phyloP scores from a whole-genome alignment of 305 asterid species.

The Vinca major region DNA sequence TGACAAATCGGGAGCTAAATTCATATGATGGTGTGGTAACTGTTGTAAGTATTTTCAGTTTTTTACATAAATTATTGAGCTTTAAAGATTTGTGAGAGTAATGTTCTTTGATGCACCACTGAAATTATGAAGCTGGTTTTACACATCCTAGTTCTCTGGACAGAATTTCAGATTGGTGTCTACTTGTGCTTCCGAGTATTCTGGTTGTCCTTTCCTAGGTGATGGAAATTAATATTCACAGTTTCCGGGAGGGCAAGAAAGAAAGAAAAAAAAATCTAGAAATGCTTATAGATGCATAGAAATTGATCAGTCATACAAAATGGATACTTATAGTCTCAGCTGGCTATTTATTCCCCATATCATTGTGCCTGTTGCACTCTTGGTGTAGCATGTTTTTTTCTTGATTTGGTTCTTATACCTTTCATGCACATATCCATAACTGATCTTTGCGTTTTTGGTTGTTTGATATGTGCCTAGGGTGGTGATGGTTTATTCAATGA shows the following conservation, averaged over 20 bases:
- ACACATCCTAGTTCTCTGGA: background rate
- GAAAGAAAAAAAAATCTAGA: background rate
- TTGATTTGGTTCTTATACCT: background rate
- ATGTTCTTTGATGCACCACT: background rate
- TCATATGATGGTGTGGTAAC: slow-evolving; percentile 79
- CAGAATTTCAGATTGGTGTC: background rate
- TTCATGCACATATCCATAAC: background rate
- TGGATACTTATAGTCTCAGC: background rate
- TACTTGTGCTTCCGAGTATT: background rate
- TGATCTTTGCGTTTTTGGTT: slow-evolving; percentile 12
- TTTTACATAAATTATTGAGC: slow-evolving; percentile 10
- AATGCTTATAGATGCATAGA: background rate
- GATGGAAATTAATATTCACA: background rate
- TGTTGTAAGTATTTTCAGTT: slow-evolving; percentile 57
- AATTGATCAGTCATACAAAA: background rate
- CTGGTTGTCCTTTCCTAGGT: background rate
- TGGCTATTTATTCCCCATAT: background rate
- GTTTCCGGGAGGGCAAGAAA: background rate
- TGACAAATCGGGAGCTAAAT: slow-evolving; percentile 54
- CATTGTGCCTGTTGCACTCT: background rate
- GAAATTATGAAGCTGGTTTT: background rate
- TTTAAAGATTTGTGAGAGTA: slow-evolving; percentile 7
- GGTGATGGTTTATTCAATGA: slow-evolving; percentile 97
- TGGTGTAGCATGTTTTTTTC: background rate
- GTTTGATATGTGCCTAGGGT: slow-evolving; percentile 48